Evolutionary conservation across 805 yeast species (phyloP), one percentile per base, ranked within the genome.

Genomic region (Blastobotrys chiropterorum): DNA sequence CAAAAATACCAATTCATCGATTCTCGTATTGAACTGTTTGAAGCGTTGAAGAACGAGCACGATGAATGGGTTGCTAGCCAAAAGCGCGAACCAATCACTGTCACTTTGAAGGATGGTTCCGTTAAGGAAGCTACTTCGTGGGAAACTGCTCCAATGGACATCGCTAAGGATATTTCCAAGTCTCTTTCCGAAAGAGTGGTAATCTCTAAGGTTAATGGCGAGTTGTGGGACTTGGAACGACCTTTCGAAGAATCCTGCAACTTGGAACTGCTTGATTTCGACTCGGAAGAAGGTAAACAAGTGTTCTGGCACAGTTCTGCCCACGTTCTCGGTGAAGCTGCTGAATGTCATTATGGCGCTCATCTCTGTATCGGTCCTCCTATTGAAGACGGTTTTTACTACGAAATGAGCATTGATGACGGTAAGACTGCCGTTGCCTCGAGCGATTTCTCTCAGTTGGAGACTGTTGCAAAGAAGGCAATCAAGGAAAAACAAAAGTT

Each of bases 281-380:
- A 89, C 40, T 77, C 88, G 55, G 86, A 86, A n/a, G 97, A 90
- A 65, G 99, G 98, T 71, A 88, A 85, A 68, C 82, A 83, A 59
- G 98, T 92, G 38, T 94, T 94, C 74, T 94, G 99, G 99, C 99
- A 94, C 71, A 94, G 99, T 2, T 86, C 96, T 59, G 99, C 99
- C 49, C 99, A 94, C 72, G 92, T 94, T 51, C 75, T 94, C 62
- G 99, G 99, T 72, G 99, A 94, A 75, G 92, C 97, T 47, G 86
- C 96, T 75, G 99, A 94, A 74, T 85, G 97, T 70, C 94, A 89
- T 70, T 76, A 85, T 68, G 98, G 97, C 60, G 95, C 96, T 59
- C 96, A 92, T 69, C 81, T 94, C 59, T 82, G 88, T 69, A 75
- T 83, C 58, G 99, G 99, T 60, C 99, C 99, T 31, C 99, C 99